Base-by-base conservation (phyloP, 371 early-diverging fungal genomes). In the Mucor racemosus region DNA sequence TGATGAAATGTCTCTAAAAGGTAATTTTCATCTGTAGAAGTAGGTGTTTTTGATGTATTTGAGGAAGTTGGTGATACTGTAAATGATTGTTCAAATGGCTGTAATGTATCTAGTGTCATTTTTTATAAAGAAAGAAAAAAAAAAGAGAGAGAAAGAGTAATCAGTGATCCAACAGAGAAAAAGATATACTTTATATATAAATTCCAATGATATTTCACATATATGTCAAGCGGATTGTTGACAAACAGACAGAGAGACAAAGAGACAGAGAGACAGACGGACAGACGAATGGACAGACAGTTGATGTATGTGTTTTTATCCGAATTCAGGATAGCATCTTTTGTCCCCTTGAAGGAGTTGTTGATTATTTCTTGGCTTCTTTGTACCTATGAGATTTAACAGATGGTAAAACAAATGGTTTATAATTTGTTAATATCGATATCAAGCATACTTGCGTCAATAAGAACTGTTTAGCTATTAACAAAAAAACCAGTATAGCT, bases 1-100 rank as follows among this genome's bases (percentile, higher is more conserved):
- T 83, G 86, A 64, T 77, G 80, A 60, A 80, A 80, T 7, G 76
- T 72, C 38, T 78, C 81, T 64, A 78, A 72, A 36, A 76, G 61
- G 34, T 67, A 71, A 39, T 55, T 73, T 7, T 75, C 68, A 31
- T 55, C 53, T 56, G 56, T 21, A 33, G 65, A 55, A 35, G 44
- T 33, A 44, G 69, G 39, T 35, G 65, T 36, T 48, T 36, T 34
- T 2, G 56, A 6, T 19, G 38, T 42, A 34, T 59, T 58, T 15
- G 59, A 17, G 9, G 31, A 40, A 15, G 44, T 50, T 19, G 58
- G 50, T 11, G 58, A n/a, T 33, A 72, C 46, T 26, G 66, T 60
- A 59, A 76, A 77, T 21, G 76, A 69, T 64, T 73, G 75, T 15
- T 80, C 76, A 62, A 80, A 80, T 14, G 76, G 59, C 64, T 77